phyloP scores from a whole-genome alignment of 305 asterid species.

The Coffea humblotiana region DNA sequence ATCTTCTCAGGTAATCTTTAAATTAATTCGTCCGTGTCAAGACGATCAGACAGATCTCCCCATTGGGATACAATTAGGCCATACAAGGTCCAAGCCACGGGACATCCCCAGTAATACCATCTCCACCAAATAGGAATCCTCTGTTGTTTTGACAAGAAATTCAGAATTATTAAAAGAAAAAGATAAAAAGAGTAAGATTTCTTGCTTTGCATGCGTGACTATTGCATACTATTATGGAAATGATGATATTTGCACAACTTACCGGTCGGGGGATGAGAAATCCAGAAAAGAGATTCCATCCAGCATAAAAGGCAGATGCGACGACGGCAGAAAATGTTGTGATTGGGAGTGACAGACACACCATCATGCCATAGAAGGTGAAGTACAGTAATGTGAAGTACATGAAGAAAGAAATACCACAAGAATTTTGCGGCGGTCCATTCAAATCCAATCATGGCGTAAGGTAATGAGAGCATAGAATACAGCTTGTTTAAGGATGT shows the following conservation, averaged over 20 bases:
- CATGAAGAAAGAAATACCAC: conserved; percentile 55
- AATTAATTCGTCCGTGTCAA: conserved; percentile 30
- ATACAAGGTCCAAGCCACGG: conserved; percentile 58
- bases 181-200: neutral
- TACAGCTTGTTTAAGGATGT: conserved; percentile 44
- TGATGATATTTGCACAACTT: conserved; percentile 21
- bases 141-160: conserved; percentile 28
- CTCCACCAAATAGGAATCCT: conserved; percentile 70
- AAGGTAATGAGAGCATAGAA: conserved; percentile 46
- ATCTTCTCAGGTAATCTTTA: conserved; percentile 38
- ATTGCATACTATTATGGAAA: neutral
- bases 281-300: conserved; percentile 77
- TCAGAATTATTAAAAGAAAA: too few species aligned
- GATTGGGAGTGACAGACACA: conserved; percentile 59
- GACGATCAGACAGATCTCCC: conserved; percentile 40
- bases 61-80: conserved; percentile 59
- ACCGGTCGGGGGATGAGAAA: conserved; percentile 67
- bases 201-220: neutral
- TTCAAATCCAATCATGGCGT: conserved; percentile 56
- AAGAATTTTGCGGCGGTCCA: conserved; percentile 54
- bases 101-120: conserved; percentile 70
- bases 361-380: conserved; percentile 69
- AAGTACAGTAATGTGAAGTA: conserved; percentile 51
- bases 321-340: conserved; percentile 43
- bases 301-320: conserved; percentile 47